phyloP scores from a whole-genome alignment of 768 basidiomycete genomes.

The Coprinopsis sp. region DNA sequence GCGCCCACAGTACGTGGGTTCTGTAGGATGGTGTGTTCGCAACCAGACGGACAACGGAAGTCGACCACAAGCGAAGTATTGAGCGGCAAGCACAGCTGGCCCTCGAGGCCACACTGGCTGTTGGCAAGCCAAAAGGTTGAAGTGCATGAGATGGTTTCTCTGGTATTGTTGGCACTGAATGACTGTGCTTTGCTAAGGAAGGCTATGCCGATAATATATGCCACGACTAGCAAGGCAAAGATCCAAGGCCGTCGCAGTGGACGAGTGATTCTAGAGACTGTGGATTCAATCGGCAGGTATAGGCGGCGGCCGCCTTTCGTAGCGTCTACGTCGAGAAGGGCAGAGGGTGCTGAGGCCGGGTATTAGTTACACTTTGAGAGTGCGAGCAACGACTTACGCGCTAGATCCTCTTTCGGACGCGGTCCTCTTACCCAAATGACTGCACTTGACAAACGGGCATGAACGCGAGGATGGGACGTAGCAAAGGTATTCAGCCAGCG shows the following conservation, averaged over 20 bases:
- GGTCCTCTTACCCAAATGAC: slow-evolving; percentile 51
- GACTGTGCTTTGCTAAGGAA: slow-evolving; percentile 70
- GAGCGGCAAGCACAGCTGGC: slow-evolving; percentile 60
- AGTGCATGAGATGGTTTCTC: slow-evolving; percentile 45
- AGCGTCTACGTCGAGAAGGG: slow-evolving; percentile 49
- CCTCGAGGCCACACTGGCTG: slow-evolving; percentile 72
- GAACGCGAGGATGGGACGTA: slow-evolving; percentile 17
- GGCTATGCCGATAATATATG: slow-evolving; percentile 67
- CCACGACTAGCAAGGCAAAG: slow-evolving; percentile 48
- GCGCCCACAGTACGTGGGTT: slow-evolving; percentile 74
- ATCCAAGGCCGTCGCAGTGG: slow-evolving; percentile 50
- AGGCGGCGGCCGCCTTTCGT: slow-evolving; percentile 32
- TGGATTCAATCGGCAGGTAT: slow-evolving; percentile 49
- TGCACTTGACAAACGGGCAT: slow-evolving; percentile 15
- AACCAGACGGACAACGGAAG: slow-evolving; percentile 77
- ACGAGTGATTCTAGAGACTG: slow-evolving; percentile 45
- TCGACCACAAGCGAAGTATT: slow-evolving; percentile 38
- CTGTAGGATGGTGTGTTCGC: slow-evolving; percentile 56
- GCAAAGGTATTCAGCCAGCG: slow-evolving; percentile 15
- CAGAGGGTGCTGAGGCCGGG: slow-evolving; percentile 37
- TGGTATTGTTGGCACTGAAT: slow-evolving; percentile 23
- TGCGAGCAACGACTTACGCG: slow-evolving; percentile 31
- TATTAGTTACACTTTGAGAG: neutral
- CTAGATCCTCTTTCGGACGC: slow-evolving; percentile 48
- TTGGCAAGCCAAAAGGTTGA: slow-evolving; percentile 67